A percentile compares a stretch with the other conserved stretches of the same genome.
Conservation (phyloP, 106 monocot species). For the Platanthera guangdongensis region DNA sequence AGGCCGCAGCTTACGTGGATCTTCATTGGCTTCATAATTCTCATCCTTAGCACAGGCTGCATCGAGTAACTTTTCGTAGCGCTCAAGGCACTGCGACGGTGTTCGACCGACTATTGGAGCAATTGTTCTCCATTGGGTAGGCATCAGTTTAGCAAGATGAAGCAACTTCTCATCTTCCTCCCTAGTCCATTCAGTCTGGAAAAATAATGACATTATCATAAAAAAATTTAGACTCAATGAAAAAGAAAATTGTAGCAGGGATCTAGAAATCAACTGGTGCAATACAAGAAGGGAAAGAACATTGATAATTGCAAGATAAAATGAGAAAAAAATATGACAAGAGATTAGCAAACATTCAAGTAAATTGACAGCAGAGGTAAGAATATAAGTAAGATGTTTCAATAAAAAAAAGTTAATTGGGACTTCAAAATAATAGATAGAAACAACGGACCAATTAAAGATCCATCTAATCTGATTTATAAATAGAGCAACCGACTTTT, state of each 20-base stretch:
- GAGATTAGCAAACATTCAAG: not conserved
- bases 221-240: not conserved
- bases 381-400: not conserved
- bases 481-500: not conserved
- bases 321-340: not conserved
- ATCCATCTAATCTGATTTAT: not conserved
- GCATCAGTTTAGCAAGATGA: conserved; percentile 98
- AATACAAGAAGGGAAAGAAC: not conserved
- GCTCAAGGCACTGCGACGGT: conserved; percentile 94
- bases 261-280: not conserved
- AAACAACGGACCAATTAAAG: not conserved
- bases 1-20: conserved; percentile 86
- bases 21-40: conserved; percentile 81
- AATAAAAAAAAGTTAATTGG: not conserved
- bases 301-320: not conserved
- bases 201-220: conserved; percentile 12
- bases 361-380: not conserved
- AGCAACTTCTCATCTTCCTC: conserved; percentile 98
- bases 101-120: conserved; percentile 97
- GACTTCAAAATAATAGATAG: not conserved
- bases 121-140: conserved; percentile 99
- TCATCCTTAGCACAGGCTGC: conserved; percentile 94
- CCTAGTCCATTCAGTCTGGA: conserved; percentile 95
- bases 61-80: conserved; percentile 95
- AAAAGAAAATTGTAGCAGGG: not conserved